These are phyloP conservation scores for Trametes hirsuta DNA, from an alignment of 1,284 basidiomycete species.

Conservation along the genomic window DNA sequence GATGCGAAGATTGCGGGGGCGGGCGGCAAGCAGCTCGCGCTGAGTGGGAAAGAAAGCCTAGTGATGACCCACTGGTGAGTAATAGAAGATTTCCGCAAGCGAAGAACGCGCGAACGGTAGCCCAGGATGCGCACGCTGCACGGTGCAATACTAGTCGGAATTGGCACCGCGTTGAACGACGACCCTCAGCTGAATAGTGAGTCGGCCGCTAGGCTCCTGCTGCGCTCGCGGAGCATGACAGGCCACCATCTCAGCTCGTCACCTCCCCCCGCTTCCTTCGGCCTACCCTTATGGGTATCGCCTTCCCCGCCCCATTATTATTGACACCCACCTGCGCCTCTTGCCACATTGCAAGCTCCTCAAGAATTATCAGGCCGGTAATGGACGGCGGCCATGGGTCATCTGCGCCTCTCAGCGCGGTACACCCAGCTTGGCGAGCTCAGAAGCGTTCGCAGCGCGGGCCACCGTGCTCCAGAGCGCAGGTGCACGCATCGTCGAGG, in stretches of 20 bases:
- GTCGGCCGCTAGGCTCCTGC: conserved; percentile 29
- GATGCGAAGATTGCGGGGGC: conserved; percentile 91
- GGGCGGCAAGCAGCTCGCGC: conserved; percentile 73
- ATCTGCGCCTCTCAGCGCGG: conserved; percentile 45
- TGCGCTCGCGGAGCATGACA: background rate
- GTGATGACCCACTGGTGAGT: conserved; percentile 91
- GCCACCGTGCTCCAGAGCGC: conserved; percentile 45
- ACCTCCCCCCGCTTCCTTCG: conserved; percentile 51
- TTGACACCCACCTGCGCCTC: conserved; percentile 79
- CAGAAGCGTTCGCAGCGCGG: conserved; percentile 42
- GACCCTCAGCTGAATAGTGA: conserved; percentile 91
- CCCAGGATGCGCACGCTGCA: conserved; percentile 86
- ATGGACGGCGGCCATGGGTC: conserved; percentile 78
- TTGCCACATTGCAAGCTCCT: conserved; percentile 75
- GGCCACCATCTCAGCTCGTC: conserved; percentile 46
- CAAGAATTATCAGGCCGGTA: conserved; percentile 59
- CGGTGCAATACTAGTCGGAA: conserved; percentile 90
- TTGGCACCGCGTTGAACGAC: conserved; percentile 90
- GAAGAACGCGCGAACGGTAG: background rate
- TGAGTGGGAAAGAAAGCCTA: conserved; percentile 91
- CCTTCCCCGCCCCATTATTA: conserved; percentile 82
- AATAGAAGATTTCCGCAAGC: background rate
- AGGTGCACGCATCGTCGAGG: conserved; percentile 57
- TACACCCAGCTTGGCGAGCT: conserved; percentile 16
- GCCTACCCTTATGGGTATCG: conserved; percentile 41